phyloP scores from a whole-genome alignment of 176 grass and related monocot species.

The Hordeum marinum region DNA sequence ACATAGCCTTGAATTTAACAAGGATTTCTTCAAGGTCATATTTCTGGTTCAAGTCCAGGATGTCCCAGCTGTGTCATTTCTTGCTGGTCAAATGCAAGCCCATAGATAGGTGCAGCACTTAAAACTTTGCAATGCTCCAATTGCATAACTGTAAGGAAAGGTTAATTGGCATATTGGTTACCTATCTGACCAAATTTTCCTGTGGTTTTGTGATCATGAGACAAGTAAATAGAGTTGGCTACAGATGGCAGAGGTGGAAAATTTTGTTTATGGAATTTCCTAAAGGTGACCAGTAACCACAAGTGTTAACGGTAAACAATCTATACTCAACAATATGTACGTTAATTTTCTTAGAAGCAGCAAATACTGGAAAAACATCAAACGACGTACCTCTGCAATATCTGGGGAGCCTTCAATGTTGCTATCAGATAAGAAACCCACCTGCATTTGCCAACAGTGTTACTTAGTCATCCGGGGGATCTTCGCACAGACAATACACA shows the following conservation, averaged over 20 bases:
- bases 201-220: background rate
- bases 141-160: background rate
- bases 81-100: background rate
- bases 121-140: background rate
- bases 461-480: slow-evolving; percentile 24
- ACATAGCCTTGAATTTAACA: background rate
- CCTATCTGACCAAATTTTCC: background rate
- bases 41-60: background rate
- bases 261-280: background rate
- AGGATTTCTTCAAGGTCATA: background rate
- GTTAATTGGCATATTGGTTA: background rate
- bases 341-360: slow-evolving; percentile 12
- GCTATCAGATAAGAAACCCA: slow-evolving; percentile 75
- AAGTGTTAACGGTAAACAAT: background rate
- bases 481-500: slow-evolving; percentile 11
- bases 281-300: background rate
- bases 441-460: slow-evolving; percentile 49
- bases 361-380: background rate
- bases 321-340: background rate
- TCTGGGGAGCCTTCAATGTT: slow-evolving; percentile 57
- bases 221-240: slow-evolving; percentile 1
- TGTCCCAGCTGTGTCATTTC: background rate
- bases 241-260: background rate
- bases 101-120: background rate
- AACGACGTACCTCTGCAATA: slow-evolving; percentile 79